These are phyloP conservation scores for Piper longum DNA, from an alignment of 164 flowering plant genomes.

Conservation along the genomic window DNA sequence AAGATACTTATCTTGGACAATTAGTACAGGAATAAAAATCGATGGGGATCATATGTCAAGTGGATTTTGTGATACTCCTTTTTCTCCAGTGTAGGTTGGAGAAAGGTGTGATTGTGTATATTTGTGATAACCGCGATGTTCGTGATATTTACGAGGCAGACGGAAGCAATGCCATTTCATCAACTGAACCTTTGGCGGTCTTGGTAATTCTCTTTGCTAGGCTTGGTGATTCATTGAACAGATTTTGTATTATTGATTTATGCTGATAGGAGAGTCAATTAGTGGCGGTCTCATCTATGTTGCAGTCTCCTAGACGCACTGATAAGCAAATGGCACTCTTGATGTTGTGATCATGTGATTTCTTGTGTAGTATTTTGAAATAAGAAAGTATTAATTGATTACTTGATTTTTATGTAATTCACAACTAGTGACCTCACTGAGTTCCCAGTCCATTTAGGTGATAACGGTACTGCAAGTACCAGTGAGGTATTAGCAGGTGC, in stretches of 20 bases:
- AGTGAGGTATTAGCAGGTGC: conserved; percentile 98
- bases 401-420: not conserved
- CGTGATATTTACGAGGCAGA: conserved; percentile 94
- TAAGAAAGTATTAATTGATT: too few species aligned
- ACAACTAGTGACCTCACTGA: not conserved
- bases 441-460: conserved; percentile 32
- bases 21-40: not conserved
- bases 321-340: too few species aligned
- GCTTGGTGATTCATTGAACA: too few species aligned
- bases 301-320: not conserved
- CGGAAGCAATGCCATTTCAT: conserved; percentile 69
- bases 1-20: too few species aligned
- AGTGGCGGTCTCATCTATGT: too few species aligned
- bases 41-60: not conserved
- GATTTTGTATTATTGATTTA: too few species aligned
- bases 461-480: conserved; percentile 98
- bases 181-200: conserved; percentile 85
- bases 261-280: too few species aligned
- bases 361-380: too few species aligned
- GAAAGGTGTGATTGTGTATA: conserved; percentile 92
- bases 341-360: too few species aligned
- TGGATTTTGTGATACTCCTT: not conserved
- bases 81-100: conserved; percentile 52
- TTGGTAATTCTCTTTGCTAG: conserved; percentile 36
- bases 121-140: conserved; percentile 87